These are phyloP conservation scores for Ophiocordyceps camponoti-leonardi DNA, from an alignment of 2,329 filamentous ascomycete species.

Conservation along the genomic window DNA sequence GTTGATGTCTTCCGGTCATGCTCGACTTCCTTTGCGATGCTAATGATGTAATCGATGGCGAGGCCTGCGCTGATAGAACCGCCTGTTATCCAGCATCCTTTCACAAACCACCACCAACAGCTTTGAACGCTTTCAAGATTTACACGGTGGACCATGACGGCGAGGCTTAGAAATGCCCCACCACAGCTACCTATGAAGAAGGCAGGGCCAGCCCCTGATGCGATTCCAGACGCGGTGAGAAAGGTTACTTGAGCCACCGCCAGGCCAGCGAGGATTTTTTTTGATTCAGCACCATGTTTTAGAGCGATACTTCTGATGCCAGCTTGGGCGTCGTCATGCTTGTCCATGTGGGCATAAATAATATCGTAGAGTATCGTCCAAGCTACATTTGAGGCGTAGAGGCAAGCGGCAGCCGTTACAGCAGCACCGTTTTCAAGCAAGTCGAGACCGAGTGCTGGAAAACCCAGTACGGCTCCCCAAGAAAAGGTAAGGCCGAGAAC, in stretches of 20 bases:
- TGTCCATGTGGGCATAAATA: slow-evolving; percentile 87
- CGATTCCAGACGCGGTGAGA: slow-evolving; percentile 50
- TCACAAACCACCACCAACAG: slow-evolving; percentile 66
- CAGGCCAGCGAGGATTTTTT: slow-evolving; percentile 54
- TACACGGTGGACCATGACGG: slow-evolving; percentile 50
- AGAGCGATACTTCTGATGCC: slow-evolving; percentile 82
- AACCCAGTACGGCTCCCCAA: slow-evolving; percentile 80
- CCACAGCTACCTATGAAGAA: slow-evolving; percentile 54
- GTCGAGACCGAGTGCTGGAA: slow-evolving; percentile 66
- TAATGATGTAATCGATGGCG: slow-evolving; percentile 39
- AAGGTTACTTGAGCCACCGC: slow-evolving; percentile 52
- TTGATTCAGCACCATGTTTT: slow-evolving; percentile 62
- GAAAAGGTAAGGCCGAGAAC: slow-evolving; percentile 74
- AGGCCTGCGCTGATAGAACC: slow-evolving; percentile 43
- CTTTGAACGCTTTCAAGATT: slow-evolving; percentile 47
- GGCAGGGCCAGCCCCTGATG: slow-evolving; percentile 48
- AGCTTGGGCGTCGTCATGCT: slow-evolving; percentile 68
- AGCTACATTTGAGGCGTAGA: slow-evolving; percentile 65
- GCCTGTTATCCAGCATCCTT: slow-evolving; percentile 52
- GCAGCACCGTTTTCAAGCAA: slow-evolving; percentile 47
- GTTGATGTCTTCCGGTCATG: slow-evolving; percentile 4
- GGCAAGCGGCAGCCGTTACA: slow-evolving; percentile 44
- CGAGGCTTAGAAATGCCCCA: slow-evolving; percentile 41
- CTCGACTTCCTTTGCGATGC: slow-evolving; percentile 18
- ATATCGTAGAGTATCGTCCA: slow-evolving; percentile 88